Evolutionary conservation across 441 rosid genomes (phyloP).

Genomic region (Corymbia calophylla): DNA sequence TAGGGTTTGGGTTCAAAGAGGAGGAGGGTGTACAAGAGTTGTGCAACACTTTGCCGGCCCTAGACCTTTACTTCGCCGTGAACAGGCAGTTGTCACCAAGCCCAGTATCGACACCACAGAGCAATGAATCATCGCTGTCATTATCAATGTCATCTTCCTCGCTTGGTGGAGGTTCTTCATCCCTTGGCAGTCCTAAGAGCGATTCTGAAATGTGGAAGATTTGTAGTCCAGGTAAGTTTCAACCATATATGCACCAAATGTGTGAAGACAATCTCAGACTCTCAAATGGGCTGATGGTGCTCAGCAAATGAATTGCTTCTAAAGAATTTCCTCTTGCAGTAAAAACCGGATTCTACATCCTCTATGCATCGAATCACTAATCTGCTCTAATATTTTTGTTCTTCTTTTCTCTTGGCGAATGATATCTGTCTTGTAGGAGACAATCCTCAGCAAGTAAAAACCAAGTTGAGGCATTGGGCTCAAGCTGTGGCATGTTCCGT

Average conservation of each 20-base stretch:
- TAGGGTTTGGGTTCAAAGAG: conserved; percentile 88
- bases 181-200: conserved; percentile 60
- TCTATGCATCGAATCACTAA: neutral
- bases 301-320: neutral
- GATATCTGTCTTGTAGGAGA: conserved; percentile 41
- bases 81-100: conserved; percentile 66
- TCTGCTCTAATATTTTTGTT: neutral
- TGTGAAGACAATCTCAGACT: neutral
- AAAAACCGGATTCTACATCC: neutral
- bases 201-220: conserved; percentile 68
- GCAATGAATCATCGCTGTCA: conserved; percentile 9
- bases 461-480: conserved; percentile 94
- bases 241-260: neutral
- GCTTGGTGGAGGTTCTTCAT: conserved; percentile 44
- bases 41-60: conserved; percentile 83
- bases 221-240: conserved; percentile 57
- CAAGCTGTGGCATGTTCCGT: conserved; percentile 98
- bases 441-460: conserved; percentile 82
- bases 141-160: conserved; percentile 5
- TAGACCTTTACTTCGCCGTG: conserved; percentile 89
- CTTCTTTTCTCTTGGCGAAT: neutral
- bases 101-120: conserved; percentile 58
- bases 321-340: neutral
- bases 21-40: conserved; percentile 59
- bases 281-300: neutral